phyloP scores from a whole-genome alignment of 352 stramenopile genomes.

The Globisporangium nodosum region DNA sequence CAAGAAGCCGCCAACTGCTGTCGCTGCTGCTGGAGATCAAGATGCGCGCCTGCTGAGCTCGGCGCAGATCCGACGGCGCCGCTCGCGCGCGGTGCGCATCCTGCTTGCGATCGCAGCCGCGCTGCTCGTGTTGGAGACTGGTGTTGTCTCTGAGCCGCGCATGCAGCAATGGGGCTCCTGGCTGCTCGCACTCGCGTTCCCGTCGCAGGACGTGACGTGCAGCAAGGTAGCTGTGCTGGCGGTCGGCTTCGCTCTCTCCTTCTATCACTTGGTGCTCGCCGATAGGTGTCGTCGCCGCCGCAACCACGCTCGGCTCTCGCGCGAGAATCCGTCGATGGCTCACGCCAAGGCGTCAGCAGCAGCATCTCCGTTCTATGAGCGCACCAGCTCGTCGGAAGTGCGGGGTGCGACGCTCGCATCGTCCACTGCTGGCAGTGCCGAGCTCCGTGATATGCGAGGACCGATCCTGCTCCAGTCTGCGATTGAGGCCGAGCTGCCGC shows the following conservation, averaged over 20 bases:
- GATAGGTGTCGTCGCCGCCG: not conserved
- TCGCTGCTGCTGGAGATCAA: not conserved
- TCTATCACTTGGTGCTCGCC: conserved; percentile 25
- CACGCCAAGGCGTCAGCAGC: not conserved
- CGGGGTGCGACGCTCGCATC: not conserved
- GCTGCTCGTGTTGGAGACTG: not conserved
- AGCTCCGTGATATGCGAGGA: not conserved
- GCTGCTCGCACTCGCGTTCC: conserved; percentile 33
- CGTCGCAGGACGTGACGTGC: conserved; percentile 37
- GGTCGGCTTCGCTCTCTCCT: conserved; percentile 30
- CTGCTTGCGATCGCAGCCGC: conserved; percentile 4
- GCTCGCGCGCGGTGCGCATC: conserved; percentile 9
- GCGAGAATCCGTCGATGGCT: not conserved
- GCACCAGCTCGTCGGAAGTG: not conserved
- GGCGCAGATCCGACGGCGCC: conserved; percentile 5
- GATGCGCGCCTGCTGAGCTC: conserved; percentile 3
- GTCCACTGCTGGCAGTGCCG: too few relatives aligned
- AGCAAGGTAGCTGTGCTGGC: conserved; percentile 33
- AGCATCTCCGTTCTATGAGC: not conserved
- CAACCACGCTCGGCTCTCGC: not conserved
- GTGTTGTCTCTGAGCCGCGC: not conserved
- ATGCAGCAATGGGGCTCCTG: conserved; percentile 18
- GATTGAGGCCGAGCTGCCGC: conserved; percentile 17
- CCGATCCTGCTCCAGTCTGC: conserved; percentile 1
- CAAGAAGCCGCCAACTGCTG: not conserved